Conservation (phyloP, 2,329 filamentous ascomycete genomes). For the Pseudogymnoascus pannorum region DNA sequence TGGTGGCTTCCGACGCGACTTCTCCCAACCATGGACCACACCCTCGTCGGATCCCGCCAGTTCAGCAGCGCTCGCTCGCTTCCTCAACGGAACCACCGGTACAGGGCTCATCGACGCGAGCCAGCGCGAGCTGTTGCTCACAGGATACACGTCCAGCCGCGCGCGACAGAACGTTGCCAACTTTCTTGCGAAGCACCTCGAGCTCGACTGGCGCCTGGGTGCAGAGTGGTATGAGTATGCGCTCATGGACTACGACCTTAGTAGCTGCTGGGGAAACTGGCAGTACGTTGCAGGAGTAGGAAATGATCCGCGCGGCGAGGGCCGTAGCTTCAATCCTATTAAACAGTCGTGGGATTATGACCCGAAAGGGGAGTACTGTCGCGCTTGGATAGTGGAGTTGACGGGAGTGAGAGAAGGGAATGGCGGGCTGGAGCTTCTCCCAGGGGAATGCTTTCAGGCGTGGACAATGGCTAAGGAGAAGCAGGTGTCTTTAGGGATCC, state of each 20-base stretch:
- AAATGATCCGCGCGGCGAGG: conserved; percentile 66
- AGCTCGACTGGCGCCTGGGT: conserved; percentile 72
- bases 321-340: conserved; percentile 72
- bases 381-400: conserved; percentile 66
- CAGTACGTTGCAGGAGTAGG: conserved; percentile 75
- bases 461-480: conserved; percentile 57
- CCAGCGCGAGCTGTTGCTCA: conserved; percentile 65
- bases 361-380: conserved; percentile 59
- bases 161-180: conserved; percentile 70
- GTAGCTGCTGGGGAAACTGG: conserved; percentile 76
- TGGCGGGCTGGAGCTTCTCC: conserved; percentile 12
- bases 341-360: conserved; percentile 78
- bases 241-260: conserved; percentile 68
- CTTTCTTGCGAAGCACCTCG: conserved; percentile 65
- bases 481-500: conserved; percentile 48
- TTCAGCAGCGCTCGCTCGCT: conserved; percentile 44
- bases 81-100: conserved; percentile 62
- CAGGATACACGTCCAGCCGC: conserved; percentile 72
- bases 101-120: conserved; percentile 72
- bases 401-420: conserved; percentile 36
- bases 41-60: conserved; percentile 35
- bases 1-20: conserved; percentile 51
- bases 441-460: conserved; percentile 56
- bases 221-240: conserved; percentile 77
- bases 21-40: conserved; percentile 38